phyloP scores from a whole-genome alignment of 768 basidiomycete genomes.

The Botryobasidium botryosum region DNA sequence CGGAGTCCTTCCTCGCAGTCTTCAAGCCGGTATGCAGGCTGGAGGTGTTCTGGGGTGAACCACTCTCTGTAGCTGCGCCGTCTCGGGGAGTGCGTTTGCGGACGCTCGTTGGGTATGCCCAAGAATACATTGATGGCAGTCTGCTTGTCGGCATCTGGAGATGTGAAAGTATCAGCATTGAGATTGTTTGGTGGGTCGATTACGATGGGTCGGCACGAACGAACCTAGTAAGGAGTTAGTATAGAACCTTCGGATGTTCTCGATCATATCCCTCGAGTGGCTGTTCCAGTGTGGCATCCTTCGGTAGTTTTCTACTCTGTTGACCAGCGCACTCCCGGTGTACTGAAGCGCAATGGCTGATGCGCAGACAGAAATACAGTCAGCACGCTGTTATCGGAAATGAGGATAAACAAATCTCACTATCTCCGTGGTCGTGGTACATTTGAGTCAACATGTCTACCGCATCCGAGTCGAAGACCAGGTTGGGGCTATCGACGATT shows the following conservation, averaged over 20 bases:
- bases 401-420: conserved; percentile 27
- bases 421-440: conserved; percentile 96
- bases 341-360: conserved; percentile 89
- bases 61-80: conserved; percentile 66
- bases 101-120: conserved; percentile 29
- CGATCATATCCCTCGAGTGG: conserved; percentile 90
- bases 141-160: conserved; percentile 86
- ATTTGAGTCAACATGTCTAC: conserved; percentile 96
- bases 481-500: conserved; percentile 64
- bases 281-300: conserved; percentile 95
- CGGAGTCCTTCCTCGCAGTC: conserved; percentile 47
- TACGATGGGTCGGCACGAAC: background rate
- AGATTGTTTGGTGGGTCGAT: background rate
- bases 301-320: conserved; percentile 89
- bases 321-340: conserved; percentile 90
- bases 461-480: conserved; percentile 85
- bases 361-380: conserved; percentile 5
- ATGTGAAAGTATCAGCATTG: background rate
- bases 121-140: conserved; percentile 95
- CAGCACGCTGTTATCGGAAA: background rate
- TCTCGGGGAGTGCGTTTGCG: conserved; percentile 12
- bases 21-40: conserved; percentile 45
- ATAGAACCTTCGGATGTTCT: conserved; percentile 88
- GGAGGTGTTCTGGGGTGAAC: conserved; percentile 59
- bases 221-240: conserved; percentile 80